Evolutionary conservation across 2,329 filamentous ascomycete species (phyloP), one percentile per base, ranked within the genome.

Genomic region (Penicillium sp.): DNA sequence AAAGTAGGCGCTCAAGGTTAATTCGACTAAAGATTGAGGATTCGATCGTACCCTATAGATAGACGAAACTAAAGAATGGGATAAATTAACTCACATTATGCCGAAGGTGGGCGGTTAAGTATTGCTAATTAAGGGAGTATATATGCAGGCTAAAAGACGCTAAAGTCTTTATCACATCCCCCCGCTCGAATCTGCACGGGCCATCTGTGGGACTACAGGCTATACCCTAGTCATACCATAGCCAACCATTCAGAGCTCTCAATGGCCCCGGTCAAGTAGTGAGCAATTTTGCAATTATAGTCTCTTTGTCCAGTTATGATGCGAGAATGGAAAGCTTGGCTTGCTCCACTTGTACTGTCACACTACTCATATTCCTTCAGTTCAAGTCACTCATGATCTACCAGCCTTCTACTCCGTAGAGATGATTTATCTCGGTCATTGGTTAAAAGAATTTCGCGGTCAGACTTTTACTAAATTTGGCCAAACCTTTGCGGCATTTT

Each of bases 251-350:
- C 8, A 29, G 27, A 29, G 8, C 8, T 29, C 27, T 29, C 27
- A 9, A 29, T 29, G 27, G 27, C 27, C 27, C 27, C 27, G 27
- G 27, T 9, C 27, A 29, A 29, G 27, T 29, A 29, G 25, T 48
- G 31, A 15, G 46, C 33, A 48, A 48, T 45, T 52, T 52, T 29
- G 19, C 9, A 16, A 41, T 34, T 27, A 13, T 31, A 3, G 5
- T n/a, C 11, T 11, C 7, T 23, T 52, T 15, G 39, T 23, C 50
- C 50, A 52, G 19, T 52, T 11, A 23, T 23, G 9, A 36, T n/a
- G 23, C 40, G n/a, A 45, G 40, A 25, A 31, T 13, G 6, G n/a
- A 43, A 52, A 51, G 49, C 49, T 51, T 51, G 49, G 39, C 49
- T 16, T 41, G 9, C 49, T 45, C 29, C 50, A 44, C 27, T 29